These are phyloP conservation scores for Neopestalotiopsis sp. DNA, from an alignment of 2,329 filamentous ascomycete species.

Conservation along the genomic window DNA sequence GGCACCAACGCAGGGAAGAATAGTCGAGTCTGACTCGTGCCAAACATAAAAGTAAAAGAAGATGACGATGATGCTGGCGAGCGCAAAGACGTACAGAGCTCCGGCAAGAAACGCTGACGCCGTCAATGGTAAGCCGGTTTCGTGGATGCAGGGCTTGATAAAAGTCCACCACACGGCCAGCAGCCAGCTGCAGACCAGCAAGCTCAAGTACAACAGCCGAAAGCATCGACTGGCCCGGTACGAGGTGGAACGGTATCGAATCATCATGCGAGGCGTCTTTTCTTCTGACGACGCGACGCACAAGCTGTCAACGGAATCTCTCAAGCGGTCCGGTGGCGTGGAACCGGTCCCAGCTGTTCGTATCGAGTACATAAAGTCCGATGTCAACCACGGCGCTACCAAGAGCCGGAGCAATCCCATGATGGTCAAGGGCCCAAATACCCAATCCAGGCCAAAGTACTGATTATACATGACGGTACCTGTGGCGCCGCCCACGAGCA, in stretches of 20 bases:
- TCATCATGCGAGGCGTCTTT: background rate
- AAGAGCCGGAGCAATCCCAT: conserved; percentile 14
- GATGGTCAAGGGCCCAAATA: conserved; percentile 17
- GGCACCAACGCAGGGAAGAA: conserved; percentile 31
- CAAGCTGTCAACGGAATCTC: background rate
- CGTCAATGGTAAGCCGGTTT: background rate
- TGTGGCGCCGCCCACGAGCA: background rate
- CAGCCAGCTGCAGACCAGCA: conserved; percentile 11
- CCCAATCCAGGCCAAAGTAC: conserved; percentile 22
- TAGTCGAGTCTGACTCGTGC: conserved; percentile 24
- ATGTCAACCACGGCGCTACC: conserved; percentile 16
- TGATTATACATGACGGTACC: conserved; percentile 3
- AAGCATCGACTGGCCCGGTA: conserved; percentile 23
- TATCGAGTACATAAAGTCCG: conserved; percentile 7
- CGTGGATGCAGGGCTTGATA: background rate
- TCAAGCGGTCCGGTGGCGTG: background rate
- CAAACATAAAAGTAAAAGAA: conserved; percentile 27
- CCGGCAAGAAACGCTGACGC: conserved; percentile 21
- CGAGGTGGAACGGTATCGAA: conserved; percentile 17
- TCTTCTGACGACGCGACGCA: background rate
- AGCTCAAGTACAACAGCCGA: conserved; percentile 21
- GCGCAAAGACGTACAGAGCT: conserved; percentile 26
- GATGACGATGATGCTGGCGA: conserved; percentile 21
- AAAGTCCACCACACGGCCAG: background rate
- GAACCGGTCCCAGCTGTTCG: background rate